Evolutionary conservation across 805 yeast genomes (phyloP), one percentile per base, ranked within the genome.

Genomic region (Wickerhamiella musiphila): DNA sequence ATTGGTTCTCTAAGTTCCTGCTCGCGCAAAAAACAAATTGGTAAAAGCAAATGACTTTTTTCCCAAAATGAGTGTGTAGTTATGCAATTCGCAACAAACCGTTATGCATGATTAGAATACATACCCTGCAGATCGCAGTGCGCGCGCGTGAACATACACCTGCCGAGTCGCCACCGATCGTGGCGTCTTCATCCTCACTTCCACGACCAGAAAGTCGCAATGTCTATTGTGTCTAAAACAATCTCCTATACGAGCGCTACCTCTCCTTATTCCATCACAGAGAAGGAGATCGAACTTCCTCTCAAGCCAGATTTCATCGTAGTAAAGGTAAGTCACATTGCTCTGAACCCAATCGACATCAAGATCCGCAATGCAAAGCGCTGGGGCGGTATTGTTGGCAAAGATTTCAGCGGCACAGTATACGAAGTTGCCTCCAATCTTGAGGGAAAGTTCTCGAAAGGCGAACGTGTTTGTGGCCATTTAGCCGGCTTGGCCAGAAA

Each of bases 341-440:
- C 73, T 2, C 54, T 77, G 22, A 73, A 71, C 43, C 76, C 84
- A 2, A 58, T 65, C 30, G 86, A 76, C 46, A 45, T 70, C 40
- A 61, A 70, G 33, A 4, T 28, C 5, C 18, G 19, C 9, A 7
- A 11, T 18, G 22, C 22, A 4, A 13, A n/a, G 19, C 12, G 18
- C n/a, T 3, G 70, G 39, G 83, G 83, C 4, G 23, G 23, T n/a
- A 11, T 5, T 6, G 49, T 74, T 18, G 90, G 90, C 1, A 66
- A 76, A 43, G 84, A 75, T 40, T 78, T 66, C 49, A 56, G 70
- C 16, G 92, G 92, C 15, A 54, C 54, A 4, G 56, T 78, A 18
- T 58, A 60, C 4, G 62, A 63, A 18, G 68, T 72, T 14, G 86
- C 86, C 6, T 46, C 51, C 9, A 54, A 56, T n/a, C 44, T 58